Conservation (phyloP, 176 grass and related monocot genomes). For the Chrysopogon serrulatus region DNA sequence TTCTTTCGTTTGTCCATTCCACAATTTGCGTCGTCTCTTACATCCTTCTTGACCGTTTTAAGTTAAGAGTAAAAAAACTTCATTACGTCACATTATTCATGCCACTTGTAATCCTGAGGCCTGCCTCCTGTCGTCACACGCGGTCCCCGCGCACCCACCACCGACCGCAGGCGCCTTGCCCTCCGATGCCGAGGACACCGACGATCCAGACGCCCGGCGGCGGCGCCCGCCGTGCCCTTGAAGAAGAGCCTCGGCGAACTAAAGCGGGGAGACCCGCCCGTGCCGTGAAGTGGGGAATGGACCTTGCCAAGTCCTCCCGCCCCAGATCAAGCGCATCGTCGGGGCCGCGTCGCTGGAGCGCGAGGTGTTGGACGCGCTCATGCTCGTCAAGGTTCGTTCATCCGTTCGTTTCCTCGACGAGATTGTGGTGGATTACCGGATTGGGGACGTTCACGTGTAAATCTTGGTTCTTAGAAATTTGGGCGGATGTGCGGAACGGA, state of each 20-base stretch:
- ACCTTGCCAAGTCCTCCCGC: conserved; percentile 64
- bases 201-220: not conserved
- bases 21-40: no score
- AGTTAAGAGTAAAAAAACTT: no score
- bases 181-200: conserved; percentile 24
- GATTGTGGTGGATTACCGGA: not conserved
- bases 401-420: not conserved
- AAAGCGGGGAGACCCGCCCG: conserved; percentile 78
- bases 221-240: not conserved
- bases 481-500: conserved; percentile 79
- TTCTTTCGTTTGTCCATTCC: no score
- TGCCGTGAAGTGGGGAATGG: conserved; percentile 76
- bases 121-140: no score
- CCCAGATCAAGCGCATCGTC: conserved; percentile 77
- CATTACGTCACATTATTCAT: no score
- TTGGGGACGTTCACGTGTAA: not conserved
- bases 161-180: not conserved
- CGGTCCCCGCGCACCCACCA: no score
- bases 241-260: conserved; percentile 75
- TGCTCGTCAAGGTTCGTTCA: conserved; percentile 63
- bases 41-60: no score
- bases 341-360: conserved; percentile 65
- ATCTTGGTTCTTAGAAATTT: conserved; percentile 48
- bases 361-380: conserved; percentile 77
- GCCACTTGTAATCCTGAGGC: no score